Conservation (phyloP, 108 stramenopile species). For the Nitzschia palea region DNA sequence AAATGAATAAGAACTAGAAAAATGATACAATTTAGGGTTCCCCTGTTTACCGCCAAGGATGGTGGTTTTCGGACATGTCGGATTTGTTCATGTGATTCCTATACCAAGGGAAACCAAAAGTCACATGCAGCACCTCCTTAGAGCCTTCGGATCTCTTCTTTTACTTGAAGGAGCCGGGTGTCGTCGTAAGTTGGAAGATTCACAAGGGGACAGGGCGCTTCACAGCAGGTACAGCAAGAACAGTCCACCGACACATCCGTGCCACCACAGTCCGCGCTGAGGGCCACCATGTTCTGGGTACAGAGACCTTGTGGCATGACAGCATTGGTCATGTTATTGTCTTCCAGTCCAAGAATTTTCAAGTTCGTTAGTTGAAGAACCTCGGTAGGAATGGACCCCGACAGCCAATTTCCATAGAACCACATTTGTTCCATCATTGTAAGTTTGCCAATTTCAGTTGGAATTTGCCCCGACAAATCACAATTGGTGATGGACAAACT, state of each 20-base stretch:
- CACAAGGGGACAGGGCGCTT: slow-evolving; percentile 7
- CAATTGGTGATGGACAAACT: slow-evolving; percentile 24
- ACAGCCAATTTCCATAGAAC: slow-evolving; percentile 16
- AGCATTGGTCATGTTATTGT: slow-evolving; percentile 42
- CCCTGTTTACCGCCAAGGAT: no score
- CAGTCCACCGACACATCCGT: background rate
- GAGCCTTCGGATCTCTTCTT: slow-evolving; percentile 7
- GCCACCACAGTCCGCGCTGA: slow-evolving; percentile 22
- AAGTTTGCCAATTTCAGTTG: slow-evolving; percentile 17
- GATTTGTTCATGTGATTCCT: no score
- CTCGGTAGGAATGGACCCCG: slow-evolving; percentile 22
- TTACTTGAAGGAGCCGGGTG: background rate
- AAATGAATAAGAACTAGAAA: no score
- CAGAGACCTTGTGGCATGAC: slow-evolving; percentile 36
- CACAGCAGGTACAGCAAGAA: slow-evolving; percentile 25
- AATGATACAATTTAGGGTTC: no score
- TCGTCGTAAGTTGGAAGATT: background rate
- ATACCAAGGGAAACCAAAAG: no score
- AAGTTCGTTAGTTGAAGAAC: slow-evolving; percentile 8
- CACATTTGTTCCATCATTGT: slow-evolving; percentile 23
- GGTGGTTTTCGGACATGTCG: no score
- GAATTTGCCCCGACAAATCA: slow-evolving; percentile 16
- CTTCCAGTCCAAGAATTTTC: slow-evolving; percentile 41
- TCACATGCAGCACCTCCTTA: no score
- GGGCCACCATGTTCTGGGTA: slow-evolving; percentile 13